Percentiles rank a stretch among this genome's conserved stretches.
Evolutionary conservation across 345 rosid genomes (phyloP).

Genomic region (Euphorbia pulcherrima): DNA sequence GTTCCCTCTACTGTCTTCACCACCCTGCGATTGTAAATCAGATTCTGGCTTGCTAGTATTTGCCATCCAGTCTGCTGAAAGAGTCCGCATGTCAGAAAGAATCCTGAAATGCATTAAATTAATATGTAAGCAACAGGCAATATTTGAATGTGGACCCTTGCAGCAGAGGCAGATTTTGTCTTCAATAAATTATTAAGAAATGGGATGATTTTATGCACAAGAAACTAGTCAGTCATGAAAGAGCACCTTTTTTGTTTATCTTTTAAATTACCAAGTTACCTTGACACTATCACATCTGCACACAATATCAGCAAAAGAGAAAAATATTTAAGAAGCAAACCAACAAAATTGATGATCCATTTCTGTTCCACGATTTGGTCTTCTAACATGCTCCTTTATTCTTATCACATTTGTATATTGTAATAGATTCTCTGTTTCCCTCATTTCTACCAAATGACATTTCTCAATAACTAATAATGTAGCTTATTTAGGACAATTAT

Average conservation of each 20-base stretch:
- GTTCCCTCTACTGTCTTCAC: conserved; percentile 70
- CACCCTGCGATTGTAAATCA: conserved; percentile 70
- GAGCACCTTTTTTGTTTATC: not conserved
- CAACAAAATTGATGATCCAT: not conserved
- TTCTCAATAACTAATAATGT: not conserved
- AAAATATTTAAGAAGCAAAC: not conserved
- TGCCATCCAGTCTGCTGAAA: conserved; percentile 99
- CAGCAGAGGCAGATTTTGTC: conserved; percentile 8
- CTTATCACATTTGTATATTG: not conserved
- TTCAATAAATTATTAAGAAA: not conserved
- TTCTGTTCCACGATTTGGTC: not conserved
- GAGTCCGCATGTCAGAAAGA: conserved; percentile 99
- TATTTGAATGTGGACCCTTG: not conserved
- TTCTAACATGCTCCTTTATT: not conserved
- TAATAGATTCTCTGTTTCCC: not conserved
- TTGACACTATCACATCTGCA: not conserved
- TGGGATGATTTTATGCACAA: not conserved
- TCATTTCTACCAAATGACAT: not conserved
- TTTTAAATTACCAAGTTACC: not conserved
- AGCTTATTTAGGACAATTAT: not conserved
- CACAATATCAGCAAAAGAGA: not conserved
- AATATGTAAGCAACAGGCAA: conserved; percentile 11
- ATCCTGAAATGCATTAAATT: conserved; percentile 56
- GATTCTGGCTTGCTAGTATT: conserved; percentile 77
- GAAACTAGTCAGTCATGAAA: not conserved